Percentiles rank a stretch among this genome's conserved stretches.
These are phyloP conservation scores for Metschnikowia lachancei DNA, from an alignment of 805 yeast genomes.

Conservation along the genomic window DNA sequence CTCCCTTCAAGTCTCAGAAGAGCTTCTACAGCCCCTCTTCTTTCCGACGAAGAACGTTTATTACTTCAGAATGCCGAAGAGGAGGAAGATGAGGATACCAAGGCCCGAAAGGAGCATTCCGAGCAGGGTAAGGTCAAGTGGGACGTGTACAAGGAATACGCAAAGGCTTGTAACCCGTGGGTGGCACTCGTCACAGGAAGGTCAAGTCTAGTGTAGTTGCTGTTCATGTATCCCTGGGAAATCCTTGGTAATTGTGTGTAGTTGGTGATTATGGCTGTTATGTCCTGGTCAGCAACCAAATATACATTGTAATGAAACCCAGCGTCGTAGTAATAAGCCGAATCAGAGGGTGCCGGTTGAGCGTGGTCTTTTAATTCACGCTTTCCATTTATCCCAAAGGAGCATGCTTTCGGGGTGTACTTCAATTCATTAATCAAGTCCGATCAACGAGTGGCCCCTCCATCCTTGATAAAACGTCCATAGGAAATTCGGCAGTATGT, in stretches of 20 bases:
- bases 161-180: constrained; percentile 75
- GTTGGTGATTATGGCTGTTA: too few species aligned
- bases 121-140: constrained; percentile 95
- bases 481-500: too few species aligned
- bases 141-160: constrained; percentile 78
- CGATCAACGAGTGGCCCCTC: too few species aligned
- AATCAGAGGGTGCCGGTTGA: background rate
- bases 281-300: too few species aligned
- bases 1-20: constrained; percentile 52
- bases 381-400: too few species aligned
- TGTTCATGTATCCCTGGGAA: too few species aligned
- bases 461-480: too few species aligned
- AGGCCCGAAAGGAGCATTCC: constrained; percentile 65
- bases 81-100: constrained; percentile 36
- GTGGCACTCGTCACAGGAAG: too few species aligned
- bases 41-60: constrained; percentile 34
- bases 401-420: too few species aligned
- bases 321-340: background rate
- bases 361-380: background rate
- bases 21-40: constrained; percentile 57
- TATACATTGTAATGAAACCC: background rate
- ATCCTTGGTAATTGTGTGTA: too few species aligned
- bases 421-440: too few species aligned
- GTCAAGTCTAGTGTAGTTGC: too few species aligned
- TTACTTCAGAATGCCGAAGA: constrained; percentile 32